Evolutionary conservation across 179 eudicot species (phyloP), one percentile per base, ranked within the genome.

Genomic region (Actinidia arguta): DNA sequence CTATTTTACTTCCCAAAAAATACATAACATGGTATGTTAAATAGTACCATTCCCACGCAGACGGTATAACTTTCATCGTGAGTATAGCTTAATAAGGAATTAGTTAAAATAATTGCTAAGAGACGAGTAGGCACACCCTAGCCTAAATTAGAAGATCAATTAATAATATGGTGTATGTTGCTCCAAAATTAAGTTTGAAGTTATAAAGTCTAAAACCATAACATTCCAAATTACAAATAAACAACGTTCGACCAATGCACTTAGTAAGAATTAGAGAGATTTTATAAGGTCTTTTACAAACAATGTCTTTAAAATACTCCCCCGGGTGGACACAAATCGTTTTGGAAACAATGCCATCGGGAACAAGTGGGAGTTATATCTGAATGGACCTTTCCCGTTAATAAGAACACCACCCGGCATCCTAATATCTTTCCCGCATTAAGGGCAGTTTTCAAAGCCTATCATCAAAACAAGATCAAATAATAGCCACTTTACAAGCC

Each of bases 401-500:
- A 92, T 91, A 67, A 92, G 89, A 73, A 92, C 95, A 70, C 95
- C 95, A 74, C 91, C 90, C 24, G 94, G 94, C 95, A 89, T 92
- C 80, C 95, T 91, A 10, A 92, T 90, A 73, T 85, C 86, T 81
- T 88, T 87, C 94, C 95, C n/a, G 87, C 94, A 82, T 89, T 88
- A 8, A 92, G 88, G 51, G 90, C 58, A 83, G 67, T 89, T 87
- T 94, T 92, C 89, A 92, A 86, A 78, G 87, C 92, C 95, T 92
- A 83, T 22, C 80, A 8, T 51, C 64, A 31, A 16, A 87, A 78
- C 16, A 76, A 70, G 67, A 79, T 69, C 56, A 78, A 75, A 58
- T 27, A 18, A 4, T 1, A 46, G n/a, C 52, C 27, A 58, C 77
- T 63, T 8, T 54, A 17, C 42, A 62, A 39, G 31, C 8, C 44